Conservation (phyloP, 257 asterid species). For the Fraxinus quadrangulata region DNA sequence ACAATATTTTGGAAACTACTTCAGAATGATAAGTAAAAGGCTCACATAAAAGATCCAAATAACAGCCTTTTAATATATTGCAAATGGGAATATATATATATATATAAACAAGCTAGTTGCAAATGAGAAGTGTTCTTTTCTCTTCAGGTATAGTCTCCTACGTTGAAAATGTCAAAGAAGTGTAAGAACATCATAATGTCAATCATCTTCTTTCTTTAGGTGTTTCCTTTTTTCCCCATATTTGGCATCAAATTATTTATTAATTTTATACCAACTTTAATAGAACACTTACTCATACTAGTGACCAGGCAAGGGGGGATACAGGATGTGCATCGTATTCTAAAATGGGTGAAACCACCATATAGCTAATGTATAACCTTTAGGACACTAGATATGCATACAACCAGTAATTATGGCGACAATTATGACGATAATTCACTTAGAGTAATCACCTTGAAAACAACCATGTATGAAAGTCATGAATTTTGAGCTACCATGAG, state of each 20-base stretch:
- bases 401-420: not conserved
- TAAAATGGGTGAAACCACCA: not conserved
- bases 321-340: not conserved
- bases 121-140: not conserved
- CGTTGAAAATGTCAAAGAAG: not conserved
- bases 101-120: not conserved
- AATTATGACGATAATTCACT: not conserved
- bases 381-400: not conserved
- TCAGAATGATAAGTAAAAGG: too few relatives aligned
- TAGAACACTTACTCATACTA: not conserved
- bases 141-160: not conserved
- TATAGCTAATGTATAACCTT: not conserved
- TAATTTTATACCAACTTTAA: not conserved
- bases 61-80: too few relatives aligned
- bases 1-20: too few relatives aligned
- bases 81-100: too few relatives aligned
- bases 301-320: not conserved
- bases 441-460: not conserved
- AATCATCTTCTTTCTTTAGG: not conserved
- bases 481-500: slow-evolving; percentile 26
- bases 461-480: slow-evolving; percentile 3
- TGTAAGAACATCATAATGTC: not conserved
- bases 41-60: too few relatives aligned
- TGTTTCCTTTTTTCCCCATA: not conserved
- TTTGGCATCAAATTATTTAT: not conserved